These are phyloP conservation scores for Anisodus acutangulus DNA, from an alignment of 257 asterid genomes.

Conservation along the genomic window DNA sequence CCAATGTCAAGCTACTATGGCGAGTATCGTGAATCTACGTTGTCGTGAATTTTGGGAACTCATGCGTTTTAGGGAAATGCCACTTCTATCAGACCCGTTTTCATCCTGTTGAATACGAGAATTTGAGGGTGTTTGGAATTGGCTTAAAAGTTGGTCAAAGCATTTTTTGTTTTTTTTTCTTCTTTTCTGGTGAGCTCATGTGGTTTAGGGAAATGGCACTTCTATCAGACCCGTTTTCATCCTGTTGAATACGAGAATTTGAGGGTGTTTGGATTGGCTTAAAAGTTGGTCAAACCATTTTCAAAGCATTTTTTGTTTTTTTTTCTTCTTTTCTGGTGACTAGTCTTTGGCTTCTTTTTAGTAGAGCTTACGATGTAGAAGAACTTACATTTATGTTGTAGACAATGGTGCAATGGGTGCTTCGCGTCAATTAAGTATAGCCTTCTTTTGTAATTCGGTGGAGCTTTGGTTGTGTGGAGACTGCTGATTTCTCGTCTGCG, in stretches of 20 bases:
- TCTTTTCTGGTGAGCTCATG: no score
- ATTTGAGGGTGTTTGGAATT: no score
- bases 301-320: no score
- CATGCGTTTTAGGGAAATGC: neutral
- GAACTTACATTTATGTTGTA: neutral
- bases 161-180: no score
- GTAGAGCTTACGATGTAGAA: neutral
- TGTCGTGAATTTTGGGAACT: neutral
- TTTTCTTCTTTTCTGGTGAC: neutral
- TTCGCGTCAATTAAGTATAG: neutral
- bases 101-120: neutral
- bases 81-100: neutral
- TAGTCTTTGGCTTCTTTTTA: neutral
- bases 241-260: neutral
- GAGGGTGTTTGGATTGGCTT: no score
- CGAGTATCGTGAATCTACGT: neutral
- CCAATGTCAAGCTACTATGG: no score
- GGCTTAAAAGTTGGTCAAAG: no score
- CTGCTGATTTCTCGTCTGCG: neutral
- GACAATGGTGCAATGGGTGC: neutral
- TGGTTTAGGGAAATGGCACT: no score
- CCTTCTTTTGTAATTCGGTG: conserved; percentile 16
- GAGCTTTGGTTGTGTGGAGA: neutral
- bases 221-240: neutral
- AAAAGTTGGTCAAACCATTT: no score